Conservation (phyloP, 495 filamentous ascomycete genomes). For the Trichoderma gamsii region DNA sequence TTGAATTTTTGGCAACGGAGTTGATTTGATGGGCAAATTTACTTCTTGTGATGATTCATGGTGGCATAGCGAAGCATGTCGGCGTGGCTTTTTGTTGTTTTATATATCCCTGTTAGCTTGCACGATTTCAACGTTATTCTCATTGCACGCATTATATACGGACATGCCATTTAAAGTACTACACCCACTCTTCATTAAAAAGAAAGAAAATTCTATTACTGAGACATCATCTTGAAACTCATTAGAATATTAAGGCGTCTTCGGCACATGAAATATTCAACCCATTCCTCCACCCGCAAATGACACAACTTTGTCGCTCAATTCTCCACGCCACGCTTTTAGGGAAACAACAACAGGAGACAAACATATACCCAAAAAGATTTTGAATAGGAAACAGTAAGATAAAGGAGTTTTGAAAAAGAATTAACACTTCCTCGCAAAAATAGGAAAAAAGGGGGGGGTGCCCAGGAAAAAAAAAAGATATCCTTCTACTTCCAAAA, state of each 20-base stretch:
- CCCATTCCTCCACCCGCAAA: not conserved
- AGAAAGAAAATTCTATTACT: not conserved
- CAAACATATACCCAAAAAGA: not conserved
- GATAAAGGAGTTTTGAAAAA: not conserved
- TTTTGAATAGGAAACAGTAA: not conserved
- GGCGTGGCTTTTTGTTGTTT: not conserved
- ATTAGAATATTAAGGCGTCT: conserved; percentile 3
- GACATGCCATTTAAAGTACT: not conserved
- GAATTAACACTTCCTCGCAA: not conserved
- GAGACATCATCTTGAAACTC: not conserved
- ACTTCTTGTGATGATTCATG: not conserved
- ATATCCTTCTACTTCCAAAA: not conserved
- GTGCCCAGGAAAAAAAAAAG: not conserved
- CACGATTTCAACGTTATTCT: not conserved
- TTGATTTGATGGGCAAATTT: not conserved
- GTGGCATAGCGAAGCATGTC: not conserved
- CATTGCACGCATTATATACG: not conserved
- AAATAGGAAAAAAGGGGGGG: not conserved
- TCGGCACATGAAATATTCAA: not conserved
- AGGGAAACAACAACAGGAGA: not conserved
- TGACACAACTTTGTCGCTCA: not conserved
- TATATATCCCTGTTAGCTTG: not conserved
- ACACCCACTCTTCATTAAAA: not conserved
- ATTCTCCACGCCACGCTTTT: conserved; percentile 14
- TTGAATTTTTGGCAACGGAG: not conserved